Conservation (phyloP, 2,329 filamentous ascomycete species). For the Biscogniauxia mediterranea region DNA sequence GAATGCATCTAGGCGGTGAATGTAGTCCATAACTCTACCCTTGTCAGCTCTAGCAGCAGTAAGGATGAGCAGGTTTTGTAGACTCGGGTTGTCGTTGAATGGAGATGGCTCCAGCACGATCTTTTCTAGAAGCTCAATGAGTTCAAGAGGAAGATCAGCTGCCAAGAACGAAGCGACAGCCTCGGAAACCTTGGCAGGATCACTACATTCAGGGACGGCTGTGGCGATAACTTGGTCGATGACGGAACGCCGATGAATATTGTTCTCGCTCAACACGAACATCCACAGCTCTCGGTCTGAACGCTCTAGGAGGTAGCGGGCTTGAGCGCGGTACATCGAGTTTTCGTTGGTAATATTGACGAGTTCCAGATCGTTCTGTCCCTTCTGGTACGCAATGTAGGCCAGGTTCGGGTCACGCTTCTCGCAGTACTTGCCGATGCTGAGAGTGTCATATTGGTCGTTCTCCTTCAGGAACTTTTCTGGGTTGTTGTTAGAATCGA, state of each 20-base stretch:
- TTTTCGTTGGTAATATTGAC: constrained; percentile 99
- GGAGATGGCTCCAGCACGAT: constrained; percentile 99
- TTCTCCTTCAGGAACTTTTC: constrained; percentile 98
- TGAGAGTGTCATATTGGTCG: constrained; percentile 89
- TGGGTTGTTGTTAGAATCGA: constrained; percentile 96
- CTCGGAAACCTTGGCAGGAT: constrained; percentile 91
- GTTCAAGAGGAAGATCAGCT: constrained; percentile 85
- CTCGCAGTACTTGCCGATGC: constrained; percentile 96
- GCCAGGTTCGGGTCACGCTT: constrained; percentile 96
- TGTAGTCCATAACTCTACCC: constrained; percentile 91
- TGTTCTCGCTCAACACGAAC: constrained; percentile 94
- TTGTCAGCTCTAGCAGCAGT: constrained; percentile 98
- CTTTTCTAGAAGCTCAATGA: constrained; percentile 98
- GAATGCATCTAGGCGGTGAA: constrained; percentile 86
- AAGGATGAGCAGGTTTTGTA: constrained; percentile 95
- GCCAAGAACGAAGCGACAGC: constrained; percentile 92
- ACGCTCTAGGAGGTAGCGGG: constrained; percentile 88
- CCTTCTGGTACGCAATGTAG: constrained; percentile 93
- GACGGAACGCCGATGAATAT: constrained; percentile 88
- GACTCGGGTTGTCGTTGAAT: constrained; percentile 94
- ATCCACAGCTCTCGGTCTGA: constrained; percentile 88
- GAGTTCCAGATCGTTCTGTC: constrained; percentile 94
- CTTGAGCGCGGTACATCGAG: constrained; percentile 99
- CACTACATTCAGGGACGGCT: constrained; percentile 86
- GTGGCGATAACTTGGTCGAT: constrained; percentile 96